Base-by-base conservation (phyloP, 768 basidiomycete species). In the Kwoniella dejecticola region DNA sequence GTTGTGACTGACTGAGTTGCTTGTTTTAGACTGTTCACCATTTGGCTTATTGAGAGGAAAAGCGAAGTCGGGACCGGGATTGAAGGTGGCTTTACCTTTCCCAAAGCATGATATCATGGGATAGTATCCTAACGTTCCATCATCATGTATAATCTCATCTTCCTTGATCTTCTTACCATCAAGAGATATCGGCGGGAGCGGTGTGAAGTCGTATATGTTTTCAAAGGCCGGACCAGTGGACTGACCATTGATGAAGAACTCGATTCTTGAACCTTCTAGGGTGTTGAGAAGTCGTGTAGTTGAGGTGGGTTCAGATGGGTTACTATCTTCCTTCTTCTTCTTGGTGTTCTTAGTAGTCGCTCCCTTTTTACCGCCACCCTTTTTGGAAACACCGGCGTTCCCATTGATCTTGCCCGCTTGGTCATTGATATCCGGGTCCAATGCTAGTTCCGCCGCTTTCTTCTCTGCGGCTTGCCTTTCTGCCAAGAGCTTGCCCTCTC, bases 91-190 rank as follows among this genome's bases (percentile, higher is more conserved):
- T 60, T 86, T 85, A 0, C 91, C 95, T 62, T 88, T 88, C 71
- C 93, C 94, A 82, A 91, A 99, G 36, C 95, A 82, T 3, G 91
- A 95, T 66, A 96, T 85, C 81, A 97, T 88, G 0, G 95, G 92
- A 76, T 92, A 98, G 79, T 99, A 99, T 0, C 96, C 96, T 5
- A 96, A 81, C 19, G 89, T 87, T 19, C 95, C 96, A 76, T 99
- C 96, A 76, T 99, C 93, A 70, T 91, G 90, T 2, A 85, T 13
- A 85, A 58, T 29, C 64, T 93, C 93, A 79, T 90, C 89, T 24
- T 74, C 67, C 58, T 57, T 24, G 63, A 21, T 66, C 33, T 74
- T 61, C 53, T 87, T 86, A 10, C 81, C 77, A 47, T 87, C 84
- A n/a, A 82, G 79, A 36, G 84, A 83, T 70, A 86, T 86, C 7